These are phyloP conservation scores for Colletotrichum sp. DNA, from an alignment of 2,329 filamentous ascomycete species.

Conservation along the genomic window DNA sequence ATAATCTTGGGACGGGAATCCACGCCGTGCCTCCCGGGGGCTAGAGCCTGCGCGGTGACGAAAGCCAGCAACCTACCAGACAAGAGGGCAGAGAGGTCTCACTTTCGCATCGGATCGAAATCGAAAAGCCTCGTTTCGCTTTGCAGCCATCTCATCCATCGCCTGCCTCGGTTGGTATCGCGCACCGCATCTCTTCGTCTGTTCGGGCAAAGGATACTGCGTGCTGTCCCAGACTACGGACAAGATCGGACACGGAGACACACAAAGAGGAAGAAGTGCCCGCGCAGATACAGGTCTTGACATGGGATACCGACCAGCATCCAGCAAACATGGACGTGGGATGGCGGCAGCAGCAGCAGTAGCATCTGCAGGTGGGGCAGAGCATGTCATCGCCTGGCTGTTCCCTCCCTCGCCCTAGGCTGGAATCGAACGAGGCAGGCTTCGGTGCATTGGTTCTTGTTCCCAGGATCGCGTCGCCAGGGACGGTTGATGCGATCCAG, in stretches of 20 bases:
- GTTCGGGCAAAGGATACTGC: neutral
- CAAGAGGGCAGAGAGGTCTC: neutral
- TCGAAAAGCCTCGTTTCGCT: neutral
- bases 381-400: constrained; percentile 18
- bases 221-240: neutral
- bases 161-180: neutral
- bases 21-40: neutral
- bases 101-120: neutral
- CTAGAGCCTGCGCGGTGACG: neutral
- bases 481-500: constrained; percentile 19
- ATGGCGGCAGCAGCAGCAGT: neutral
- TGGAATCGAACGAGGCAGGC: constrained; percentile 12
- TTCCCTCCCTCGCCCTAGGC: neutral
- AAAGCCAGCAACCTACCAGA: neutral
- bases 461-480: constrained; percentile 3
- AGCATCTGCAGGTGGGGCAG: constrained; percentile 1
- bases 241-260: neutral
- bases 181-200: neutral
- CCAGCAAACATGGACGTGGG: neutral
- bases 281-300: neutral
- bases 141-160: neutral
- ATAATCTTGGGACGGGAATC: constrained; percentile 3
- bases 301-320: neutral
- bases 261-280: neutral
- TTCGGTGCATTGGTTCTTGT: constrained; percentile 15